Conservation (phyloP, 2,329 filamentous ascomycete genomes). For the Aspergillus eucalypticola region DNA sequence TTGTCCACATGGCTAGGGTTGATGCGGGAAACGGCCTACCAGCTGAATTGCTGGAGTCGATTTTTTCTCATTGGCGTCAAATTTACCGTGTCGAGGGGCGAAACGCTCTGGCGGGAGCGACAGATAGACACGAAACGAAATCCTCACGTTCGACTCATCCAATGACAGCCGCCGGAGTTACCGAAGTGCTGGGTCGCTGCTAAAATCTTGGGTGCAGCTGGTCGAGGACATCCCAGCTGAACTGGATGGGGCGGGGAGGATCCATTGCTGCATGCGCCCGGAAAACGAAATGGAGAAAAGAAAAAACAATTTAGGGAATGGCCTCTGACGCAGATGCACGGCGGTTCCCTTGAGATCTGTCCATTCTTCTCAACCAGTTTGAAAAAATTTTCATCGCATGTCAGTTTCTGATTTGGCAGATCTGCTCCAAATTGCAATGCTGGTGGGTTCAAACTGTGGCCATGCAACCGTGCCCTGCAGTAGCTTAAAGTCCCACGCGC, state of each 20-base stretch:
- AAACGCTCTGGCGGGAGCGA: neutral
- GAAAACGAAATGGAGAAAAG: neutral
- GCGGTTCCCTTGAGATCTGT: constrained; percentile 8
- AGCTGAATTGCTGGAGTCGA: neutral
- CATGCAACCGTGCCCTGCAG: constrained; percentile 12
- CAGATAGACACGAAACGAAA: neutral
- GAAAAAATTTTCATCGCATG: neutral
- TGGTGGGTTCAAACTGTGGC: constrained; percentile 13
- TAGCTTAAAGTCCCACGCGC: constrained; percentile 1
- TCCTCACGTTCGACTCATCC: neutral
- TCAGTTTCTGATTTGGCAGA: neutral
- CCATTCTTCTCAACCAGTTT: neutral
- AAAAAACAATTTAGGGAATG: neutral
- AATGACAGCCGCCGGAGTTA: constrained; percentile 11
- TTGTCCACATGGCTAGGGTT: neutral
- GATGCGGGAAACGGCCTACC: neutral
- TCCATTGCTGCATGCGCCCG: neutral
- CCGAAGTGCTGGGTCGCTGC: constrained; percentile 7
- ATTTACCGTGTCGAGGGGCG: neutral
- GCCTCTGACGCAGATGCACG: constrained; percentile 8
- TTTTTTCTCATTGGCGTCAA: neutral
- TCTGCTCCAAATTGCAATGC: neutral
- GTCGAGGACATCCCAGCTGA: constrained; percentile 20
- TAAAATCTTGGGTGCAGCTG: neutral
- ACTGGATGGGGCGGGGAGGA: constrained; percentile 1